These are phyloP conservation scores for Pichia exigua DNA, from an alignment of 805 yeast species.

Conservation along the genomic window DNA sequence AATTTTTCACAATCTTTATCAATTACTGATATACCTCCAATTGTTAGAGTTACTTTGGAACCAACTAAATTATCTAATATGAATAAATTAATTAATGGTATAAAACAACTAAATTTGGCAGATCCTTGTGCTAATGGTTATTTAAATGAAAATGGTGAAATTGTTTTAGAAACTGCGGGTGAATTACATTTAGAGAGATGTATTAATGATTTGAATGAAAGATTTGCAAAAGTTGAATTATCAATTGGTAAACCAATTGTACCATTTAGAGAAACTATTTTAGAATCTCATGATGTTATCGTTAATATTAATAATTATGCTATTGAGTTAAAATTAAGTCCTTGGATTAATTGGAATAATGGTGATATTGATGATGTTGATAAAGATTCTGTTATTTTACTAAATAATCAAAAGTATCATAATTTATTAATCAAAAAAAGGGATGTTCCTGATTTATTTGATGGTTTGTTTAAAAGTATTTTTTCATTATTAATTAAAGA, in stretches of 20 bases:
- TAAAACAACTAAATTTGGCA: constrained; percentile 71
- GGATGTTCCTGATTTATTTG: background rate
- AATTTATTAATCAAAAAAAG: constrained; percentile 64
- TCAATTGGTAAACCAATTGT: constrained; percentile 86
- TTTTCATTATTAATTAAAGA: constrained; percentile 73
- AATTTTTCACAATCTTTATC: constrained; percentile 78
- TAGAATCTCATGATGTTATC: constrained; percentile 19
- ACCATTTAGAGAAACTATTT: constrained; percentile 84
- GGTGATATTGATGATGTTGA: constrained; percentile 10
- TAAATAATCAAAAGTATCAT: constrained; percentile 36
- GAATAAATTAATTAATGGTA: constrained; percentile 67
- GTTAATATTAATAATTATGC: constrained; percentile 22
- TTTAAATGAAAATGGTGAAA: constrained; percentile 86
- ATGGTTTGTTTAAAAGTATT: constrained; percentile 41
- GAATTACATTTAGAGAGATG: constrained; percentile 94
- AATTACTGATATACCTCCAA: constrained; percentile 74
- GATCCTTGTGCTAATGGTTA: constrained; percentile 92
- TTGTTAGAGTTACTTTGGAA: constrained; percentile 92
- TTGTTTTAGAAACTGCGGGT: constrained; percentile 91
- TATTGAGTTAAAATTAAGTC: constrained; percentile 14
- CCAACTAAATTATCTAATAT: constrained; percentile 82
- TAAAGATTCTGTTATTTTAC: constrained; percentile 23
- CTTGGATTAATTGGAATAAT: constrained; percentile 9
- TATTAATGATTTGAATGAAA: constrained; percentile 76
- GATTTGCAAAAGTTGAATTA: constrained; percentile 89